A percentile compares a stretch with the other conserved stretches of the same genome.
Evolutionary conservation across 805 yeast genomes (phyloP).

Genomic region (Ascoidea tarda): DNA sequence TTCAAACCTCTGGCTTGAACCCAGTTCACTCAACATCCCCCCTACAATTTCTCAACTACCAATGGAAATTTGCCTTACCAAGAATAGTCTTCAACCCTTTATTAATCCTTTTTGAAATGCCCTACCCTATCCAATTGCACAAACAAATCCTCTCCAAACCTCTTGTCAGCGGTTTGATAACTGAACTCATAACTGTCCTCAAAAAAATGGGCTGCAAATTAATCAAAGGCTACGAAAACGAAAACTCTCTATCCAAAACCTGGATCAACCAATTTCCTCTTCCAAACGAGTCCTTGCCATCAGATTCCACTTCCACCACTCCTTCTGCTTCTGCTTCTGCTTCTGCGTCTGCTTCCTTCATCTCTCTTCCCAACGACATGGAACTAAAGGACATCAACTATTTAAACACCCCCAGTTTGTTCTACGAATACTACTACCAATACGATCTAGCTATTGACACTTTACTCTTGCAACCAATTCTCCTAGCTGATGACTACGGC

Average conservation of each 20-base stretch:
- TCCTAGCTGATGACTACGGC: slow-evolving; percentile 79
- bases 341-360: not conserved
- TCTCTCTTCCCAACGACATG: slow-evolving; percentile 1
- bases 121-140: slow-evolving; percentile 41
- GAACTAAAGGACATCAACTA: slow-evolving; percentile 19
- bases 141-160: slow-evolving; percentile 76
- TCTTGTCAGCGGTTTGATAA: slow-evolving; percentile 62
- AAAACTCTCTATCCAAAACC: slow-evolving; percentile 37
- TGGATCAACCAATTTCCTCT: slow-evolving; percentile 34
- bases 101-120: slow-evolving; percentile 58
- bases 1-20: slow-evolving; percentile 25
- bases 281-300: slow-evolving; percentile 4
- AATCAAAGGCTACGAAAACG: slow-evolving; percentile 57
- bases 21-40: slow-evolving; percentile 34
- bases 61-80: slow-evolving; percentile 79
- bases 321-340: not conserved
- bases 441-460: slow-evolving; percentile 57
- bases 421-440: slow-evolving; percentile 50
- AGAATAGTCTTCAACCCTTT: slow-evolving; percentile 68
- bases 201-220: slow-evolving; percentile 68
- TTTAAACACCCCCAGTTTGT: slow-evolving; percentile 39
- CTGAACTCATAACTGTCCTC: slow-evolving; percentile 59
- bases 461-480: slow-evolving; percentile 69
- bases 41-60: slow-evolving; percentile 51
- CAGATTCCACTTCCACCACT: slow-evolving; percentile 2